Base-by-base conservation (phyloP, 1,139 yeast species). In the Kluyveromyces sp. region DNA sequence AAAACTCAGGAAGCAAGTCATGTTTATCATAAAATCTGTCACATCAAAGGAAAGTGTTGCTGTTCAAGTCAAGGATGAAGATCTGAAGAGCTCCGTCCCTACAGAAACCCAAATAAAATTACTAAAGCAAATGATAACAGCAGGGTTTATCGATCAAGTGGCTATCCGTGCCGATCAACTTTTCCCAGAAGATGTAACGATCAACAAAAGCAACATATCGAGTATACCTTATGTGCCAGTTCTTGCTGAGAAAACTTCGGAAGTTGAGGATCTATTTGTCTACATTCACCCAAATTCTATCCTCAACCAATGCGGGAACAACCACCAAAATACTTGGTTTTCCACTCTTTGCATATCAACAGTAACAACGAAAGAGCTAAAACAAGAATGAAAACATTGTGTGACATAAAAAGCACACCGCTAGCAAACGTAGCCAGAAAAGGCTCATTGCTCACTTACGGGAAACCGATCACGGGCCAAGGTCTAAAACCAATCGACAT, bases 131-230 rank as follows among this genome's bases (percentile, higher is more conserved):
- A 90, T 94, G 81, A 72, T 92, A 7, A 79, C 96, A 2, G 83
- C 97, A 0, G 98, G 98, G 0, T 94, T 87, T 58, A 73, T 92
- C 42, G 98, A 94, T 63, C 96, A 87, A 60, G 77, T 92, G 25
- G 95, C 96, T 1, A 77, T 87, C 10, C 73, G 97, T 51, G 92
- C 87, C 0, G 97, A 89, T 59, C 49, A 45, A 25, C 56, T 81
- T 32, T 68, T 82, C 7, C 80, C 86, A n/a, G 69, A 80, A 0
- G 95, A 84, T 37, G 72, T 78, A 8, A 71, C 67, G 38, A 65
- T 82, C 3, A 81, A 80, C 58, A 81, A 75, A 47, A 72, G 83
- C 21, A 74, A 73, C 37, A 73, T 86, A 42, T 74, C 74, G 46
- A 76, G 75, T 45, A 75, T 86, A 34, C 97, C 97, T 0, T 92